These are phyloP conservation scores for Mycena belliarum DNA, from an alignment of 768 basidiomycete genomes.

Conservation along the genomic window DNA sequence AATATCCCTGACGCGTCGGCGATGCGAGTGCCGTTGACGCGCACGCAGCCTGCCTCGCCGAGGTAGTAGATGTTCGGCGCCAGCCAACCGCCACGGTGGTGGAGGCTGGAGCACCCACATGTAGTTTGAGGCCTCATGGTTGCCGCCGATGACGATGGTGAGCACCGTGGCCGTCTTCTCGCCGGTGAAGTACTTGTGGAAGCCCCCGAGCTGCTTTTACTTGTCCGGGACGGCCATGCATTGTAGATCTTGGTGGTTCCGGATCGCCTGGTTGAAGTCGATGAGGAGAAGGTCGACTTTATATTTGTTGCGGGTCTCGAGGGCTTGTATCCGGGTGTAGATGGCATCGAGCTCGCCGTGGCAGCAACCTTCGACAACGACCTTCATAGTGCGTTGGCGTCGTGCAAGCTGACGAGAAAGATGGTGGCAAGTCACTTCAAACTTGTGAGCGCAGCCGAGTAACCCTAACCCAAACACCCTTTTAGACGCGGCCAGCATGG, in stretches of 20 bases:
- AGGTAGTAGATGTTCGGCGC: slow-evolving; percentile 97
- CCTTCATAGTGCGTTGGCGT: slow-evolving; percentile 38
- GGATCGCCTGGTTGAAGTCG: slow-evolving; percentile 92
- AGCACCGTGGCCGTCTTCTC: slow-evolving; percentile 79
- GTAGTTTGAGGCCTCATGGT: slow-evolving; percentile 97
- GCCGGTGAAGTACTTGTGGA: slow-evolving; percentile 89
- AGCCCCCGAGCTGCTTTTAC: slow-evolving; percentile 82
- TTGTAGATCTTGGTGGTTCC: slow-evolving; percentile 82
- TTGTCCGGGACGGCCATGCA: slow-evolving; percentile 92
- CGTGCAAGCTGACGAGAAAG: not conserved
- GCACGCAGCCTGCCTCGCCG: slow-evolving; percentile 86
- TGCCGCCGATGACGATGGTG: slow-evolving; percentile 95
- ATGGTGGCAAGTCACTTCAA: no score
- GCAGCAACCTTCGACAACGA: slow-evolving; percentile 93
- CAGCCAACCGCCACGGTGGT: slow-evolving; percentile 96
- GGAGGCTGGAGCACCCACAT: slow-evolving; percentile 96
- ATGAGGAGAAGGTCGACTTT: slow-evolving; percentile 85
- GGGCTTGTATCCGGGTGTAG: slow-evolving; percentile 65
- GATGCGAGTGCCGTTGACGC: slow-evolving; percentile 85
- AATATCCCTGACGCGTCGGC: slow-evolving; percentile 94
- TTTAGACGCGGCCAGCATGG: no score
- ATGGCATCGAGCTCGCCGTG: slow-evolving; percentile 92
- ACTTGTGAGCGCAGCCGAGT: not conserved
- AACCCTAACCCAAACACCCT: not conserved
- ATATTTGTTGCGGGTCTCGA: slow-evolving; percentile 63